These are phyloP conservation scores for Tuber aestivum DNA, from an alignment of 495 filamentous ascomycete genomes.

Conservation along the genomic window DNA sequence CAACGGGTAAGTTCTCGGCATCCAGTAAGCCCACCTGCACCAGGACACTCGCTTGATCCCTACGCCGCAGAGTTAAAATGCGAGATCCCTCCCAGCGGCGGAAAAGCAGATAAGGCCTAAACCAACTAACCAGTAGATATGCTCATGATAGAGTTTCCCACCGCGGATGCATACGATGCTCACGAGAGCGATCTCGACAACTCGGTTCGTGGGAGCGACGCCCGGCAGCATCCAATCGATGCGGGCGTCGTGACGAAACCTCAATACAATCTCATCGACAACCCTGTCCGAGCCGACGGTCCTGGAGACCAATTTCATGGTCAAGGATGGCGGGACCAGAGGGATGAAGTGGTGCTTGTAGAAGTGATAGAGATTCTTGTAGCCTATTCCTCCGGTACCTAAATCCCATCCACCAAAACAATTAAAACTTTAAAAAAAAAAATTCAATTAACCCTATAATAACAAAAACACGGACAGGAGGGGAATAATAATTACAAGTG, in stretches of 20 bases:
- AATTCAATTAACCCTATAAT: conserved; percentile 28
- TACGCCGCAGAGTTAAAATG: not conserved
- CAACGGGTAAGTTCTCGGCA: conserved; percentile 64
- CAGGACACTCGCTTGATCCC: conserved; percentile 72
- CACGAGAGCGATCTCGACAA: conserved; percentile 65
- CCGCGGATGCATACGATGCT: conserved; percentile 69
- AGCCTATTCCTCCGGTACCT: conserved; percentile 65
- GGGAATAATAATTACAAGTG: conserved; percentile 30
- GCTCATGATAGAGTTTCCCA: conserved; percentile 70
- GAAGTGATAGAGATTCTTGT: conserved; percentile 60
- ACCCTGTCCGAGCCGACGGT: conserved; percentile 57
- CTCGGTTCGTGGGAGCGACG: conserved; percentile 61
- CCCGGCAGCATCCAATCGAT: conserved; percentile 80
- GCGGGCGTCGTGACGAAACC: conserved; percentile 64
- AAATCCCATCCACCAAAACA: not conserved
- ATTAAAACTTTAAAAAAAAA: not conserved
- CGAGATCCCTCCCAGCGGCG: not conserved
- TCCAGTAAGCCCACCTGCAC: conserved; percentile 71
- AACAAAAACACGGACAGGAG: conserved; percentile 46
- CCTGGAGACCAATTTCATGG: conserved; percentile 63
- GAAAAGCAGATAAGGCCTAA: not conserved
- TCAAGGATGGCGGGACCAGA: conserved; percentile 60
- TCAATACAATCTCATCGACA: conserved; percentile 54
- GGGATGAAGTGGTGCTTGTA: conserved; percentile 71
- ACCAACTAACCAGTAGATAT: conserved; percentile 62